These are phyloP conservation scores for Aegle marmelos DNA, from an alignment of 345 rosid genomes.

Conservation along the genomic window DNA sequence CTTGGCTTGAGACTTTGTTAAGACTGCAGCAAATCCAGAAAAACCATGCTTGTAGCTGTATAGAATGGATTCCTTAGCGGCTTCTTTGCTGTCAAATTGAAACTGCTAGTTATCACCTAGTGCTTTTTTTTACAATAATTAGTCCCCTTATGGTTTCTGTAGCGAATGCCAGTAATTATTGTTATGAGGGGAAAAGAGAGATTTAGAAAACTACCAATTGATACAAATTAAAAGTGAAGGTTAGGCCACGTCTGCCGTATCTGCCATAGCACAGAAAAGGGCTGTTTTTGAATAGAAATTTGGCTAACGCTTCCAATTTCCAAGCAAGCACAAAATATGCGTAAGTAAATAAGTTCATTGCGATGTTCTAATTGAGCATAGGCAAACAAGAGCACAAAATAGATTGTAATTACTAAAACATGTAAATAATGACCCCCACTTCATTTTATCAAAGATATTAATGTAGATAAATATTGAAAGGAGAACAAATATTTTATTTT, in stretches of 20 bases:
- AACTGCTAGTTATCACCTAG: constrained; percentile 7
- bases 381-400: background rate
- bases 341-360: background rate
- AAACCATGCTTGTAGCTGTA: constrained; percentile 66
- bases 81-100: constrained; percentile 42
- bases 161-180: background rate
- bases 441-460: background rate
- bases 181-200: background rate
- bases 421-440: background rate
- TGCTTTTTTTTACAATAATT: background rate
- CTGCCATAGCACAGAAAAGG: background rate
- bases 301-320: background rate
- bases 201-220: background rate
- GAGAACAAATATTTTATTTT: background rate
- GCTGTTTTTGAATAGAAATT: background rate
- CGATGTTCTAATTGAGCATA: background rate
- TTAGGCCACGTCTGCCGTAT: background rate
- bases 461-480: background rate
- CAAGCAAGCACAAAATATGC: background rate
- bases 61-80: constrained; percentile 43
- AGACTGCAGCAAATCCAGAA: constrained; percentile 53
- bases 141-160: background rate
- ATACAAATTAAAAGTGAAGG: constrained; percentile 1
- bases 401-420: background rate
- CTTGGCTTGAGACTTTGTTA: constrained; percentile 46